Evolutionary conservation across 345 rosid species (phyloP), one percentile per base, ranked within the genome.

Genomic region (Pseudoturritis turrita): DNA sequence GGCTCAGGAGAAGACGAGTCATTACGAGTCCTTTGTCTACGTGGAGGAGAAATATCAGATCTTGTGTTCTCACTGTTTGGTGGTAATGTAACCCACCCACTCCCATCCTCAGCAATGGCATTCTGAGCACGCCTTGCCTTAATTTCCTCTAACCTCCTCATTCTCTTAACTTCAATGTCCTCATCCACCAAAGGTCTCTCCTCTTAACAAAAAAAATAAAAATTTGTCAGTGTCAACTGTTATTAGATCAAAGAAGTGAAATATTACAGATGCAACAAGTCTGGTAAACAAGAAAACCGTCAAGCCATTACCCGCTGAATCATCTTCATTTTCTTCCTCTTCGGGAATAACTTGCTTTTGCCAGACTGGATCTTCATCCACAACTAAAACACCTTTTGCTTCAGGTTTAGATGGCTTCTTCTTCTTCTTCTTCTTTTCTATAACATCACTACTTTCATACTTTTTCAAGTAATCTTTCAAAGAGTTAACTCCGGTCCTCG

Each of bases 291-390:
- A 46, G 55, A 10, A n/a, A 44, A 43, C 15, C 3, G 21, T 33
- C 7, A 53, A 63, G 33, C 18, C 22, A 70, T 71, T 79, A 89
- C 96, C 98, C 9, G 86, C 79, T 40, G 96, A 87, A 73, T 89
- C 96, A 11, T 87, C 71, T n/a, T 58, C 87, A 17, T 79, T 84
- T 3, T 81, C 86, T 9, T 90, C 94, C 70, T 83, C 90, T 15
- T 62, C 79, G 45, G 84, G 70, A 36, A 80, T 86, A 50, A 95
- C 78, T 0, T 89, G 85, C 61, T 85, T 95, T 69, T 89, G 93
- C 99, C 99, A 95, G 61, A 86, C 85, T 1, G 98, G 99, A 79
- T 95, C 98, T 76, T 86, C 81, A 62, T 95, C 98, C 5, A 91
- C 97, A 52, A 91, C 90, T 37, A 86, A 50, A 78, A 91, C 88